Conservation (phyloP, 2,329 filamentous ascomycete genomes). For the Tympanopsis confertula region DNA sequence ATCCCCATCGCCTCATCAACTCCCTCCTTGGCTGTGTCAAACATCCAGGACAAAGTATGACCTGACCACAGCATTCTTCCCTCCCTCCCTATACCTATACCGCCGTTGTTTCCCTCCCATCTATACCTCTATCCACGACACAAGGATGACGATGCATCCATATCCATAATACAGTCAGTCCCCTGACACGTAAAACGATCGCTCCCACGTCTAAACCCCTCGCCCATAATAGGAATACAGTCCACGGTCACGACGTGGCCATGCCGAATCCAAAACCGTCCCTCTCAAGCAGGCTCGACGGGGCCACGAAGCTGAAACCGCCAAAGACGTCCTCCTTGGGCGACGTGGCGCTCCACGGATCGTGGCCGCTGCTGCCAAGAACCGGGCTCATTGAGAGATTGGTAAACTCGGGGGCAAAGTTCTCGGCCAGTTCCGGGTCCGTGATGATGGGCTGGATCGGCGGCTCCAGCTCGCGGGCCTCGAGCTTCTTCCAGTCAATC, state of each 20-base stretch:
- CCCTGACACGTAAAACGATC: too few species aligned
- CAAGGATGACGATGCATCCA: conserved; percentile 13
- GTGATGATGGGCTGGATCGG: conserved; percentile 94
- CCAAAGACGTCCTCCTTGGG: not conserved
- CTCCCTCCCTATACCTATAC: too few species aligned
- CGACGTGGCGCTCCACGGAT: conserved; percentile 25
- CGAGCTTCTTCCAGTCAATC: conserved; percentile 87
- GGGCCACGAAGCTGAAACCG: not conserved
- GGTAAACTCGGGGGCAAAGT: conserved; percentile 90
- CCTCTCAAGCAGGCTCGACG: conserved; percentile 9
- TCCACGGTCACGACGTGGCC: not conserved
- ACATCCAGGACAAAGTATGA: too few species aligned
- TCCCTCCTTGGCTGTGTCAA: too few species aligned
- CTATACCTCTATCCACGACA: too few species aligned
- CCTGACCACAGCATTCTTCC: too few species aligned
- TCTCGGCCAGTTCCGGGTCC: conserved; percentile 90
- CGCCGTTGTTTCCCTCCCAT: too few species aligned
- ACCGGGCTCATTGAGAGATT: conserved; percentile 70
- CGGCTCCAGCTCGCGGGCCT: conserved; percentile 69
- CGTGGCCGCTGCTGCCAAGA: conserved; percentile 25
- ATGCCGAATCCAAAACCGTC: conserved; percentile 19
- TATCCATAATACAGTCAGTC: conserved; percentile 21
- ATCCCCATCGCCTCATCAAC: too few species aligned
- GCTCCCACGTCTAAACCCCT: conserved; percentile 43
- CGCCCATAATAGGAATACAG: too few species aligned